Conservation (phyloP, 192 early-diverging fungal genomes). For the Umbelopsis sp. region DNA sequence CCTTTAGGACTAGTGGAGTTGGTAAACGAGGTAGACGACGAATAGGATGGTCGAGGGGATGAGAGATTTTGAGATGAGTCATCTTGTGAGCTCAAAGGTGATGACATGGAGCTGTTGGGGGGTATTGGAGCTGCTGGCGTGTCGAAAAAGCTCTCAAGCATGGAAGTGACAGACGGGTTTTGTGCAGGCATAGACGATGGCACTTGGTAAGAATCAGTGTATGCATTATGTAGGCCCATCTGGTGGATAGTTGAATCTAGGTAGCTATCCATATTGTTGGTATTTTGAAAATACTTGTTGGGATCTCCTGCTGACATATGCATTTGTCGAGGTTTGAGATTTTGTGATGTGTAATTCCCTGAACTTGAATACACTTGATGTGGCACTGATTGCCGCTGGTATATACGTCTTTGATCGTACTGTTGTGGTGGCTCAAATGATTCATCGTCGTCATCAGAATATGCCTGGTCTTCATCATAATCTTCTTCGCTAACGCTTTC, state of each 20-base stretch:
- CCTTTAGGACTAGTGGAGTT: neutral
- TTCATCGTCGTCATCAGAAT: neutral
- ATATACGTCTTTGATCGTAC: neutral
- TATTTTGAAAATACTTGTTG: neutral
- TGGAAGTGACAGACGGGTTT: neutral
- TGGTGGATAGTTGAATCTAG: neutral
- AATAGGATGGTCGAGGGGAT: slow-evolving; percentile 9
- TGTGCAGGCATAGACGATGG: neutral
- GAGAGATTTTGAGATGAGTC: neutral
- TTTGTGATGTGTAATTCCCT: no score
- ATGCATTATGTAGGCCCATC: neutral
- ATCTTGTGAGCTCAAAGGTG: neutral
- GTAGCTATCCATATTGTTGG: neutral
- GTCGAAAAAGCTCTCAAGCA: neutral
- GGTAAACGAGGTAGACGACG: neutral
- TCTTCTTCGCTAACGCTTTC: slow-evolving; percentile 7
- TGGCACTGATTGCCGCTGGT: no score
- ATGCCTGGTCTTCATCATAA: neutral
- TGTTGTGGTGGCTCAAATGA: neutral
- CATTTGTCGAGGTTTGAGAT: no score
- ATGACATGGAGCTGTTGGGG: neutral
- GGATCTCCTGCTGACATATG: no score
- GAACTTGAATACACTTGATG: no score
- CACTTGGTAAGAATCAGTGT: neutral
- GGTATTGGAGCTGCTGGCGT: neutral